phyloP scores from a whole-genome alignment of 2,329 filamentous ascomycete species.

The Chalaropsis ovoidea region DNA sequence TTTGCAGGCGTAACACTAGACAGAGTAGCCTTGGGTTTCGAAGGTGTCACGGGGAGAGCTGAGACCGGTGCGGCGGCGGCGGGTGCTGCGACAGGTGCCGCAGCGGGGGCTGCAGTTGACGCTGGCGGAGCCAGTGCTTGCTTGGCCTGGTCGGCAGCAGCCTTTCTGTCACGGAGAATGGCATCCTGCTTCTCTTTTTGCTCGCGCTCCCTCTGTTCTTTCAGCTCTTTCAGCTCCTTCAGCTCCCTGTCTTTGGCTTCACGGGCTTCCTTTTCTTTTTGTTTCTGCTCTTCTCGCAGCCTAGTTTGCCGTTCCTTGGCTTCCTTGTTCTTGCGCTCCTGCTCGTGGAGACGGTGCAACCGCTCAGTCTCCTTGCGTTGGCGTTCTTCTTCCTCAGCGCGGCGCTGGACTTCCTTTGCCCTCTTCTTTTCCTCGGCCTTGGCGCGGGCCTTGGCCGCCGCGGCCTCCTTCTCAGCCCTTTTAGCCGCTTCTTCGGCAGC shows the following conservation, averaged over 20 bases:
- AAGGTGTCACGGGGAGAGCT: constrained; percentile 8
- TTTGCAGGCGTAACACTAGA: constrained; percentile 35
- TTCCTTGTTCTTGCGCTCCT: constrained; percentile 62
- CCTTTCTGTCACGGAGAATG: constrained; percentile 5
- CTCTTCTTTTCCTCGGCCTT: constrained; percentile 84
- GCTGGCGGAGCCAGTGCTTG: background rate
- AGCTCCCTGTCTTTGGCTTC: constrained; percentile 57
- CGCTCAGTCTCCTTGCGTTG: constrained; percentile 77
- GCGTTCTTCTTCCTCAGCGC: constrained; percentile 80
- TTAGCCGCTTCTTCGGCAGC: constrained; percentile 73
- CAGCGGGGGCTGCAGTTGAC: background rate
- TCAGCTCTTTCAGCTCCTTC: constrained; percentile 41
- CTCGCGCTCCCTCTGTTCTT: constrained; percentile 38
- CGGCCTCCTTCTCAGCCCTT: constrained; percentile 65
- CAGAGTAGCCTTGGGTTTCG: constrained; percentile 29
- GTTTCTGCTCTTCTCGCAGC: constrained; percentile 69
- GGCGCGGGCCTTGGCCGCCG: constrained; percentile 65
- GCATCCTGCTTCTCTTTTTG: constrained; percentile 14
- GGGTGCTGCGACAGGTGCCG: background rate
- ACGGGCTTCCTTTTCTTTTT: constrained; percentile 66
- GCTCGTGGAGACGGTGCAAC: constrained; percentile 66
- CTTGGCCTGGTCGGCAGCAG: constrained; percentile 2
- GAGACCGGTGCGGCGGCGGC: background rate
- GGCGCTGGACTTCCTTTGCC: constrained; percentile 84
- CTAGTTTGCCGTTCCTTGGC: constrained; percentile 66